Evolutionary conservation across 768 basidiomycete species (phyloP).

Genomic region (Daedaleopsis nitida): DNA sequence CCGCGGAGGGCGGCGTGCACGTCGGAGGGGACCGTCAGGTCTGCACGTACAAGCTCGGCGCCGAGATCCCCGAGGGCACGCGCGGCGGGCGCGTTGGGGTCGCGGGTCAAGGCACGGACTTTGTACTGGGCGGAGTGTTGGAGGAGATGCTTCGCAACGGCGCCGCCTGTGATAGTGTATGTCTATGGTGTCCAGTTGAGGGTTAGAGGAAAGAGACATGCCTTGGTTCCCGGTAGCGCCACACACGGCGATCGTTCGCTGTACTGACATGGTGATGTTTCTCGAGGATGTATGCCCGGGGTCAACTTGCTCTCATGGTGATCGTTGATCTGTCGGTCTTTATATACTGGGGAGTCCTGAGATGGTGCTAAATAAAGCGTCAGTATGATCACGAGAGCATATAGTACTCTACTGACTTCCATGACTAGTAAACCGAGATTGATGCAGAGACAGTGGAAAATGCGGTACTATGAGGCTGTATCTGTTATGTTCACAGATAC

Average conservation of each 20-base stretch:
- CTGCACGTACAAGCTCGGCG: constrained; percentile 20
- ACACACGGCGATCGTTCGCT: constrained; percentile 18
- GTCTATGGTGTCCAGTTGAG: not conserved
- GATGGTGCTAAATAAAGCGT: too few relatives aligned
- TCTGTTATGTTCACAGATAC: too few relatives aligned
- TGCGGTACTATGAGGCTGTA: too few relatives aligned
- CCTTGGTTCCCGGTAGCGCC: constrained; percentile 25
- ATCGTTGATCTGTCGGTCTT: too few relatives aligned
- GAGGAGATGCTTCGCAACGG: constrained; percentile 20
- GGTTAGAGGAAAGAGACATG: not conserved
- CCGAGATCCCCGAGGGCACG: constrained; percentile 13
- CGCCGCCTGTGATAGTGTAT: constrained; percentile 13
- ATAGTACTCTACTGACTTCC: too few relatives aligned
- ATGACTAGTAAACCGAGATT: too few relatives aligned
- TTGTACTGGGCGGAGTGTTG: constrained; percentile 15
- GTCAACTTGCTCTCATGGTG: too few relatives aligned
- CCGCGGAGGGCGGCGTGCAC: constrained; percentile 13
- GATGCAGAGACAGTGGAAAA: too few relatives aligned
- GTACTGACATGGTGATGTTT: too few relatives aligned
- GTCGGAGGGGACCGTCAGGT: constrained; percentile 18
- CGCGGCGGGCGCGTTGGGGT: constrained; percentile 14
- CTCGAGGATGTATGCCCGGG: too few relatives aligned
- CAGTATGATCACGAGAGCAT: too few relatives aligned
- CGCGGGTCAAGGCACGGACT: constrained; percentile 21
- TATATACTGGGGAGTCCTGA: too few relatives aligned